A percentile compares a stretch with the other conserved stretches of the same genome.
Conservation (phyloP, 306 rosid genomes). For the Neltuma alba region DNA sequence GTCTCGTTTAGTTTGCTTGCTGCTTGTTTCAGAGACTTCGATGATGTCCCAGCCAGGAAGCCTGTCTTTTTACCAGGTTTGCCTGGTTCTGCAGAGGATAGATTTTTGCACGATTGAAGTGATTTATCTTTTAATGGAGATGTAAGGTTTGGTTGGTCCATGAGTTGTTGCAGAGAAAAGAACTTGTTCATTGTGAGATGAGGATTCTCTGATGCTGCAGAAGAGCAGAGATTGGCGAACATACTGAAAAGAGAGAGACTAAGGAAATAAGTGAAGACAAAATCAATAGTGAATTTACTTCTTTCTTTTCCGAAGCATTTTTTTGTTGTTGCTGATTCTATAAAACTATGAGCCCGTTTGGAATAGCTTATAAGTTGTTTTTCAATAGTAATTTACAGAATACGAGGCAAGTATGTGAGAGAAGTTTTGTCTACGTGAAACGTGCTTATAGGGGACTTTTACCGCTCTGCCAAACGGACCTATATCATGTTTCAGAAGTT, state of each 20-base stretch:
- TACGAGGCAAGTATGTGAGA: too few species aligned
- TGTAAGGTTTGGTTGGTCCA: conserved; percentile 57
- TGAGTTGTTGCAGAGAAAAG: conserved; percentile 70
- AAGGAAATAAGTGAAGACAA: background rate
- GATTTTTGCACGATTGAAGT: conserved; percentile 40
- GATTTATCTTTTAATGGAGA: conserved; percentile 56
- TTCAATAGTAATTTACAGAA: too few species aligned
- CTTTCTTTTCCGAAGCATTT: conserved; percentile 33
- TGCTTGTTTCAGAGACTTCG: conserved; percentile 45
- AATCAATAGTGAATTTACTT: conserved; percentile 31
- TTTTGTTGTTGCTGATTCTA: background rate
- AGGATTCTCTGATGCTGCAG: conserved; percentile 73
- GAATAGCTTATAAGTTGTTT: too few species aligned
- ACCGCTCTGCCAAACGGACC: too few species aligned
- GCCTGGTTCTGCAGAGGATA: conserved; percentile 50
- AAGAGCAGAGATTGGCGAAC: conserved; percentile 74
- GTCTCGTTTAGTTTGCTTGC: conserved; percentile 42
- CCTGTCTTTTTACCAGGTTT: conserved; percentile 50
- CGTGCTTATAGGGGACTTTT: too few species aligned
- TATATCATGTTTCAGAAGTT: background rate
- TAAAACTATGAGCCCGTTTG: too few species aligned
- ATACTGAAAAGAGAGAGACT: conserved; percentile 46
- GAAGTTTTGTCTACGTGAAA: too few species aligned
- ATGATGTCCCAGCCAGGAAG: conserved; percentile 27
- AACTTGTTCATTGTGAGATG: conserved; percentile 70